Percentiles rank a stretch among this genome's conserved stretches.
Evolutionary conservation across 169 alveolate genomes (phyloP).

Genomic region (Ichthyophthirius multifiliis): DNA sequence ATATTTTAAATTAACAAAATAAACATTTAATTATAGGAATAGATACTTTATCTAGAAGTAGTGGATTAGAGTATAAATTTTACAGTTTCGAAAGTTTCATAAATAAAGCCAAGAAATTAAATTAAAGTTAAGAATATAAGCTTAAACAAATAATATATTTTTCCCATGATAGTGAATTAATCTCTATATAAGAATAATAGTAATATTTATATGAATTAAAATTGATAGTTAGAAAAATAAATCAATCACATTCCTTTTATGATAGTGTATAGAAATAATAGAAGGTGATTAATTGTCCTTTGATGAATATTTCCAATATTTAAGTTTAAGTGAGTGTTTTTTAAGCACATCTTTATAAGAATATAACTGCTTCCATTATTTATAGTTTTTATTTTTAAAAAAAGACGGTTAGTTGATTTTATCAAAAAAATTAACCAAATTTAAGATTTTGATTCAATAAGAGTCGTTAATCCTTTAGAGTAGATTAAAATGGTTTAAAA

Average conservation of each 20-base stretch:
- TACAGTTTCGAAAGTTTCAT: not conserved
- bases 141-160: not conserved
- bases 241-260: not conserved
- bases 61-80: conserved; percentile 13
- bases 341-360: not conserved
- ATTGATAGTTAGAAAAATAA: not conserved
- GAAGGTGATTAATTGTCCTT: not conserved
- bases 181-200: not conserved
- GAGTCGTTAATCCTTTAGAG: not conserved
- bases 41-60: not conserved
- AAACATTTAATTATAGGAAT: not conserved
- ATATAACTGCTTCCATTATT: not conserved
- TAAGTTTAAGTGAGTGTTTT: not conserved
- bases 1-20: not conserved
- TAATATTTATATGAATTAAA: not conserved
- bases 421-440: not conserved
- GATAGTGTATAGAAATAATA: not conserved
- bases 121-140: not conserved
- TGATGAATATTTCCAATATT: not conserved
- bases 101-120: not conserved
- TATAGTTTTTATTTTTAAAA: not conserved
- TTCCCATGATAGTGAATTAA: conserved; percentile 7
- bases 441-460: not conserved
- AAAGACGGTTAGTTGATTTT: not conserved
- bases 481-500: not conserved